Conservation (phyloP, 1,284 basidiomycete species). For the Trametes pubescens region DNA sequence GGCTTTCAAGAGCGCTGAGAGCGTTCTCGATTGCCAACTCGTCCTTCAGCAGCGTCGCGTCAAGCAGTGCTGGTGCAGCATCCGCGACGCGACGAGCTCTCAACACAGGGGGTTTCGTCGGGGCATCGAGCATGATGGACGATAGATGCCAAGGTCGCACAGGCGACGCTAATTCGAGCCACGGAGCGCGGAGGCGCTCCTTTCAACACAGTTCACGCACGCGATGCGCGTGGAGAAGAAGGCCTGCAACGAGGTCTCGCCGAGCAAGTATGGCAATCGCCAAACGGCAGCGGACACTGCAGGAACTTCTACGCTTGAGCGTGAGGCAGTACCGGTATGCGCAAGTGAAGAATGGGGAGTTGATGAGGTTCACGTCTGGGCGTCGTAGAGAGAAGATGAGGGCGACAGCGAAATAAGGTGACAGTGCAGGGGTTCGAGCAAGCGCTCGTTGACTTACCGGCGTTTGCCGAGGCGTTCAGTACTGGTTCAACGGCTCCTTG, state of each 20-base stretch:
- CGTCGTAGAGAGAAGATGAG: too few species aligned
- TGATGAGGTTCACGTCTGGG: too few species aligned
- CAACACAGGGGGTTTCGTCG: background rate
- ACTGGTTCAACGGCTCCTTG: too few species aligned
- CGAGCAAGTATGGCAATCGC: conserved; percentile 1
- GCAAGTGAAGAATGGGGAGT: too few species aligned
- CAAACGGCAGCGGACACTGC: background rate
- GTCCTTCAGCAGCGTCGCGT: conserved; percentile 25
- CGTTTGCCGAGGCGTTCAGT: too few species aligned
- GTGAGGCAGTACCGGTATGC: too few species aligned
- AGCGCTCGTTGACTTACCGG: too few species aligned
- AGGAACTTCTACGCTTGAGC: too few species aligned
- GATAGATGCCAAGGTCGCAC: background rate
- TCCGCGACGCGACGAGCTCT: conserved; percentile 10
- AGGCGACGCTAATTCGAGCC: background rate
- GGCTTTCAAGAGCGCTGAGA: conserved; percentile 28
- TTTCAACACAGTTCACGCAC: background rate
- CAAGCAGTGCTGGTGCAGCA: conserved; percentile 14
- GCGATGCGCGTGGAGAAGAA: conserved; percentile 4
- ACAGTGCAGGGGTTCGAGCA: too few species aligned
- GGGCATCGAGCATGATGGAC: background rate
- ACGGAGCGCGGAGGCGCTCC: background rate
- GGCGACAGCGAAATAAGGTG: too few species aligned
- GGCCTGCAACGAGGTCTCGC: conserved; percentile 3
- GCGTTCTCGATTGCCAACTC: conserved; percentile 30